Conservation (phyloP, 1,284 basidiomycete species). For the Ganoderma boninense region DNA sequence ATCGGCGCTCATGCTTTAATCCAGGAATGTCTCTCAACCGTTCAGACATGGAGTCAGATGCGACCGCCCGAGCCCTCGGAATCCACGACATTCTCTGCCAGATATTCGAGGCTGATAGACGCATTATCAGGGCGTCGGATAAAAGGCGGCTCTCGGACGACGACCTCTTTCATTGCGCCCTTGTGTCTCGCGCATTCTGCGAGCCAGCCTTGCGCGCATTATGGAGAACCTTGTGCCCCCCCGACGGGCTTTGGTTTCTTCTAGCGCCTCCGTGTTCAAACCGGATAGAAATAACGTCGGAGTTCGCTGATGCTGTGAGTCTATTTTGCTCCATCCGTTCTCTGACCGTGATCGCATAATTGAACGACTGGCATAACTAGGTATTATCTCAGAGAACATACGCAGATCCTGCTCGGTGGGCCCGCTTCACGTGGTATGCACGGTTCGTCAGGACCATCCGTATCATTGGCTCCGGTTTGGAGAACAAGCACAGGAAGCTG, state of each 20-base stretch:
- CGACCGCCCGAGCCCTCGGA: not conserved
- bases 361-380: too few relatives aligned
- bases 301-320: too few relatives aligned
- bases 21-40: too few relatives aligned
- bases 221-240: not conserved
- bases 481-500: not conserved
- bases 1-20: too few relatives aligned
- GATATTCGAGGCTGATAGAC: not conserved
- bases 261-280: not conserved
- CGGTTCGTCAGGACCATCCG: not conserved
- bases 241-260: not conserved
- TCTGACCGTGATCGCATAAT: too few relatives aligned
- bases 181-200: not conserved
- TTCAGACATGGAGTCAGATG: too few relatives aligned
- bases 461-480: not conserved
- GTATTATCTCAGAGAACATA: not conserved
- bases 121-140: not conserved
- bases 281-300: too few relatives aligned
- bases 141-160: not conserved
- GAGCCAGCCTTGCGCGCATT: not conserved
- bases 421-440: not conserved
- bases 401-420: not conserved
- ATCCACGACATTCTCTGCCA: not conserved
- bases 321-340: too few relatives aligned
- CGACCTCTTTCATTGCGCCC: not conserved